Evolutionary conservation across 371 early-diverging fungal genomes (phyloP).

Genomic region (Mucor plumbeus): DNA sequence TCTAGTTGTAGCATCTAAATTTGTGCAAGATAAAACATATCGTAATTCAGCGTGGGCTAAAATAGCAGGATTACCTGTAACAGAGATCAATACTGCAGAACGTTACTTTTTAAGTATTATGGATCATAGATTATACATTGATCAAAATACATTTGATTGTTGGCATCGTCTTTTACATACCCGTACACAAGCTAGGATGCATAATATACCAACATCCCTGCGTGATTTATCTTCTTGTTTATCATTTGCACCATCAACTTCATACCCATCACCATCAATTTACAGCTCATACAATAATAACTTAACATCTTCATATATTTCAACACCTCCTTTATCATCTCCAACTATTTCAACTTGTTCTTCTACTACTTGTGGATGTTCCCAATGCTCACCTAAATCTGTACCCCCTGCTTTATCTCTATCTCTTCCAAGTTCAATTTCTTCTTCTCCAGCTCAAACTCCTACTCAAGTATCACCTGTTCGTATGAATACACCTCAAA

Average conservation of each 20-base stretch:
- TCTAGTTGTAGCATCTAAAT: constrained; percentile 74
- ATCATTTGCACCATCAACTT: constrained; percentile 14
- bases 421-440: constrained; percentile 40
- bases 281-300: neutral
- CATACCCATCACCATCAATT: constrained; percentile 17
- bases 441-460: constrained; percentile 46
- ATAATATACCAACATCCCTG: constrained; percentile 24
- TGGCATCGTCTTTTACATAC: constrained; percentile 67
- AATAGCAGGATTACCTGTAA: constrained; percentile 71
- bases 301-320: neutral
- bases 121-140: constrained; percentile 72
- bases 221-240: constrained; percentile 21
- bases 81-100: constrained; percentile 77
- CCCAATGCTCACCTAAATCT: constrained; percentile 15
- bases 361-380: constrained; percentile 5
- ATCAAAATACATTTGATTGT: constrained; percentile 63
- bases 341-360: neutral
- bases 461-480: constrained; percentile 41
- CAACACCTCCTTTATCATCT: neutral
- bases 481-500: constrained; percentile 28
- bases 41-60: constrained; percentile 82
- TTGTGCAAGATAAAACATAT: constrained; percentile 75
- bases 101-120: constrained; percentile 69
- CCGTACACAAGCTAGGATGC: constrained; percentile 36
- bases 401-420: constrained; percentile 37